phyloP scores from a whole-genome alignment of 495 filamentous ascomycete species.

The Tetracladium marchalianum region DNA sequence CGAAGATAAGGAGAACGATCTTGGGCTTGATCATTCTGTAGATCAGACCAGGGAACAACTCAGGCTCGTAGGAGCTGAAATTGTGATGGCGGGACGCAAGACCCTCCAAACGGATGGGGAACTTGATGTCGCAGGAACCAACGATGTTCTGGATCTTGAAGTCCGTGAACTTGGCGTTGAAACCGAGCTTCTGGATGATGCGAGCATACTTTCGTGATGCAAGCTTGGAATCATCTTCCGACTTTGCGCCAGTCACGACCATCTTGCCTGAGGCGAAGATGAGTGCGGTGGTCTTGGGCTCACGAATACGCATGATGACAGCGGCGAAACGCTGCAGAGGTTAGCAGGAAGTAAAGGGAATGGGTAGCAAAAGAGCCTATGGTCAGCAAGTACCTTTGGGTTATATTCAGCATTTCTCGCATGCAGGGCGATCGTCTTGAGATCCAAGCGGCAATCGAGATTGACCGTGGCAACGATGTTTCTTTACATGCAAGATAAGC shows the following conservation, averaged over 20 bases:
- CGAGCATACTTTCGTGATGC: conserved; percentile 96
- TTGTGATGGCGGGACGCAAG: conserved; percentile 94
- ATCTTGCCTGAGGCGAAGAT: conserved; percentile 99
- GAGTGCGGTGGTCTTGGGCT: conserved; percentile 94
- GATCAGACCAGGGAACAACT: conserved; percentile 97
- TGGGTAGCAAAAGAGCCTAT: conserved; percentile 19
- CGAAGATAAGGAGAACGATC: conserved; percentile 98
- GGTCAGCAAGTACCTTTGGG: conserved; percentile 66
- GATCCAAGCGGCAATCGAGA: conserved; percentile 91
- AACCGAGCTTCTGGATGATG: conserved; percentile 99
- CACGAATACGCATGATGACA: conserved; percentile 99
- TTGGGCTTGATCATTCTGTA: conserved; percentile 99
- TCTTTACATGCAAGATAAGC: conserved; percentile 68
- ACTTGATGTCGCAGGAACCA: conserved; percentile 98
- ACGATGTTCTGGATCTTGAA: conserved; percentile 99
- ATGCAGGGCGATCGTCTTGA: conserved; percentile 98
- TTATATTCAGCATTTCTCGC: conserved; percentile 99
- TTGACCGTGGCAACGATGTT: conserved; percentile 99
- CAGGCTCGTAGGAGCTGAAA: conserved; percentile 98
- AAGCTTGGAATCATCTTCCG: conserved; percentile 94
- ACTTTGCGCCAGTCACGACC: conserved; percentile 98
- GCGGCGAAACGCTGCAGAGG: conserved; percentile 87
- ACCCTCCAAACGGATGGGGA: conserved; percentile 95
- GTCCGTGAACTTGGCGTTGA: conserved; percentile 99
- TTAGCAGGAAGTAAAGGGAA: conserved; percentile 15